Conservation (phyloP, 2,329 filamentous ascomycete genomes). For the Nothophaeocryptopus gaeumannii region DNA sequence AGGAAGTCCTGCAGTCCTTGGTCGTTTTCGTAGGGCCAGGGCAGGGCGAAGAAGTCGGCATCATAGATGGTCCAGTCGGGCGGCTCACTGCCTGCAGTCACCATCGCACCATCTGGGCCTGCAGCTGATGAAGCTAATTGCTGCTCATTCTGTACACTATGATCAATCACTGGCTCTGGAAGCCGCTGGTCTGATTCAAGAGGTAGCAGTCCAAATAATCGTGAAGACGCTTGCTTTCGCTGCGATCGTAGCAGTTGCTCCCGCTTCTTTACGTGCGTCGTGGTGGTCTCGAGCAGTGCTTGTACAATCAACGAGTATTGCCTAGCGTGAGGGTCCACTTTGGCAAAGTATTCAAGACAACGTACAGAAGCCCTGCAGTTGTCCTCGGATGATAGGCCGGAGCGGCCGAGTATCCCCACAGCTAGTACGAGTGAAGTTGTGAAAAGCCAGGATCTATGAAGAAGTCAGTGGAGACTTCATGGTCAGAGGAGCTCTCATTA, state of each 20-base stretch:
- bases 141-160: neutral
- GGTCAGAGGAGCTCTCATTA: constrained; percentile 7
- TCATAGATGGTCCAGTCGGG: constrained; percentile 26
- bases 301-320: constrained; percentile 30
- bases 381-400: constrained; percentile 26
- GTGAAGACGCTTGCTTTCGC: constrained; percentile 29
- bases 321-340: constrained; percentile 29
- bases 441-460: constrained; percentile 30
- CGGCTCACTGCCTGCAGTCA: neutral
- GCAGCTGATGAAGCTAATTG: neutral
- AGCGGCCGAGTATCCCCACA: constrained; percentile 28
- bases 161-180: neutral
- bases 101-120: constrained; percentile 2
- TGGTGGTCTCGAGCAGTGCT: constrained; percentile 26
- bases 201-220: constrained; percentile 28
- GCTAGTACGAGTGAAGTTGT: constrained; percentile 31
- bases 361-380: constrained; percentile 21
- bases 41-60: constrained; percentile 28
- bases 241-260: constrained; percentile 22
- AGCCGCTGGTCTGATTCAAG: neutral
- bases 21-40: constrained; percentile 29
- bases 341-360: constrained; percentile 30
- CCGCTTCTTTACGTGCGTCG: constrained; percentile 21
- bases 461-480: neutral
- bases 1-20: constrained; percentile 29